phyloP scores from a whole-genome alignment of 1,284 basidiomycete species.

The Trametes sp. region DNA sequence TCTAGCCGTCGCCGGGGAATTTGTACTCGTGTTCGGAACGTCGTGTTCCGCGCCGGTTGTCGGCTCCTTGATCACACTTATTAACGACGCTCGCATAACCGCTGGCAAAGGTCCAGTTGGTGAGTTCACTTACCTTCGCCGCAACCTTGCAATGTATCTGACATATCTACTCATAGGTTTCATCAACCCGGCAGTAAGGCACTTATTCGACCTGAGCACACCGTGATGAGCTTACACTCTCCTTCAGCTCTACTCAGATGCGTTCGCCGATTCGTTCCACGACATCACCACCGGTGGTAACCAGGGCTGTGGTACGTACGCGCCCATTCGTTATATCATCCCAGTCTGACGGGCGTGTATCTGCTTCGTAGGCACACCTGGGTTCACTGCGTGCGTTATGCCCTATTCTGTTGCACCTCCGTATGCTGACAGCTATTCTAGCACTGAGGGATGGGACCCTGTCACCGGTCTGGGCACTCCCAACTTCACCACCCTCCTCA shows the following conservation, averaged over 20 bases:
- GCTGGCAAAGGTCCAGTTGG: constrained; percentile 47
- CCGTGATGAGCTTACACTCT: background rate
- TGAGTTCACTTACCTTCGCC: constrained; percentile 14
- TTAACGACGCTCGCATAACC: constrained; percentile 52
- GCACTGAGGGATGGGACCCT: constrained; percentile 51
- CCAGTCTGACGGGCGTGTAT: background rate
- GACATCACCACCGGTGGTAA: constrained; percentile 57
- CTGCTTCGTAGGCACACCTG: constrained; percentile 31
- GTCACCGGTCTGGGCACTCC: constrained; percentile 50
- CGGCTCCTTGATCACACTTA: constrained; percentile 48
- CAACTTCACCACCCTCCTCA: constrained; percentile 39
- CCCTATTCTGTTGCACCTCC: background rate
- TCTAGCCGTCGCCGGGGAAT: constrained; percentile 36
- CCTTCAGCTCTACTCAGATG: constrained; percentile 48
- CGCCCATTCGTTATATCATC: background rate
- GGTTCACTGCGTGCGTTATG: constrained; percentile 47
- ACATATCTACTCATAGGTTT: constrained; percentile 32
- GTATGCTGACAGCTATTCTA: constrained; percentile 10
- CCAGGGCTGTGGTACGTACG: constrained; percentile 51
- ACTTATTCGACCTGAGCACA: background rate
- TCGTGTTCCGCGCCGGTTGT: constrained; percentile 48
- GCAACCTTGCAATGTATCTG: background rate
- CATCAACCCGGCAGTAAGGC: constrained; percentile 46
- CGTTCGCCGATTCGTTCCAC: constrained; percentile 51
- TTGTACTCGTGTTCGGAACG: constrained; percentile 44